Percentiles rank a stretch among this genome's conserved stretches.
phyloP scores from a whole-genome alignment of 352 stramenopile genomes.

The Phytophthora pistaciae region DNA sequence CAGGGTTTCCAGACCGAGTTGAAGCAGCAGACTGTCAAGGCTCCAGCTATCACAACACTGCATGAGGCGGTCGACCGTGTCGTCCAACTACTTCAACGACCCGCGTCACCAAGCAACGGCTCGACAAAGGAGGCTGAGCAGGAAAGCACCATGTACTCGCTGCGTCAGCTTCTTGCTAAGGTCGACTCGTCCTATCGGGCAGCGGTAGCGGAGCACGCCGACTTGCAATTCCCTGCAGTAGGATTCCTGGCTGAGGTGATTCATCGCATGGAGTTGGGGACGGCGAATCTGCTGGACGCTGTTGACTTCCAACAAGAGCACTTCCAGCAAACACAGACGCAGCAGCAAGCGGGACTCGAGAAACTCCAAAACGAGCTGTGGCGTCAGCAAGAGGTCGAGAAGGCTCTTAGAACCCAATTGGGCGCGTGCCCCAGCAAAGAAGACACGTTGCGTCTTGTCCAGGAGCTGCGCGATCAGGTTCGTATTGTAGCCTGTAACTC shows the following conservation, averaged over 20 bases:
- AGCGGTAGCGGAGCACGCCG: slow-evolving; percentile 25
- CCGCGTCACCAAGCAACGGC: slow-evolving; percentile 20
- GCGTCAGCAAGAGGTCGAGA: slow-evolving; percentile 54
- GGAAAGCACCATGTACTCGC: slow-evolving; percentile 47
- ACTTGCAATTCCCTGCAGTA: slow-evolving; percentile 16
- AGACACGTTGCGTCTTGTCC: slow-evolving; percentile 64
- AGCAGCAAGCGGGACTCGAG: slow-evolving; percentile 52
- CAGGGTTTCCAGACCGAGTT: slow-evolving; percentile 42
- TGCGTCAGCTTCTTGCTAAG: slow-evolving; percentile 48
- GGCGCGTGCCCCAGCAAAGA: slow-evolving; percentile 66
- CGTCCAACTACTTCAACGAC: slow-evolving; percentile 39
- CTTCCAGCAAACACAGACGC: slow-evolving; percentile 46
- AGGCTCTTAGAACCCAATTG: slow-evolving; percentile 54
- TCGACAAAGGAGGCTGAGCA: slow-evolving; percentile 13
- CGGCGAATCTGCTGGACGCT: slow-evolving; percentile 60
- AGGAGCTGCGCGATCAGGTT: slow-evolving; percentile 69
- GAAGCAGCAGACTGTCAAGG: slow-evolving; percentile 24
- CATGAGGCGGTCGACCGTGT: slow-evolving; percentile 42
- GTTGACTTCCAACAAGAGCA: slow-evolving; percentile 64
- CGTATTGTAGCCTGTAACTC: neutral
- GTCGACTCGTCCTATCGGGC: slow-evolving; percentile 45
- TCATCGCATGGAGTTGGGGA: slow-evolving; percentile 71
- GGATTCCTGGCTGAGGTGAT: slow-evolving; percentile 51
- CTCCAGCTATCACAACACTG: slow-evolving; percentile 35
- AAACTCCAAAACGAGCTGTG: slow-evolving; percentile 56